Percentiles rank a stretch among this genome's conserved stretches.
Conservation (phyloP, 352 stramenopile genomes). For the Globisporangium megalacanthum region DNA sequence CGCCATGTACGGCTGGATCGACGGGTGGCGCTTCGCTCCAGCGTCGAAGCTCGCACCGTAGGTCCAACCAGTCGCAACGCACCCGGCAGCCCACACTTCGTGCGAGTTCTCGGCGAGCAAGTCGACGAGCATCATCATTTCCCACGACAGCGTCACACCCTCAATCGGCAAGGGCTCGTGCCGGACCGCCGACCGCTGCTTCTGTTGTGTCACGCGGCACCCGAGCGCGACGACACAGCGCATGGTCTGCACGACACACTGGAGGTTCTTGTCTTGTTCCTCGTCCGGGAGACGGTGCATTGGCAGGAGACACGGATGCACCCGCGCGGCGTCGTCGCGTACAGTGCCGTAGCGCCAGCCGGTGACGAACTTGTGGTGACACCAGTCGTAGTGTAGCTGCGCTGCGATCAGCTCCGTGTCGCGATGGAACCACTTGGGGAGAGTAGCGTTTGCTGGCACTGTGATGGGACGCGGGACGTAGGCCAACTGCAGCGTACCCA, state of each 20-base stretch:
- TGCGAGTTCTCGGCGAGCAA: conserved; percentile 65
- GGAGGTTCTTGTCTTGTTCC: conserved; percentile 34
- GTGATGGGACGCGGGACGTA: conserved; percentile 43
- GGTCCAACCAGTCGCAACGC: conserved; percentile 36
- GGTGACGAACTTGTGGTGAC: conserved; percentile 34
- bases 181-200: conserved; percentile 3
- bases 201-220: conserved; percentile 25
- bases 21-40: conserved; percentile 39
- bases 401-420: conserved; percentile 30
- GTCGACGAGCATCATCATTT: conserved; percentile 63
- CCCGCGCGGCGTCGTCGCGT: conserved; percentile 31
- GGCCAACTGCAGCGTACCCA: neutral
- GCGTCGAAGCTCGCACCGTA: conserved; percentile 34
- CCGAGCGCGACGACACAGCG: conserved; percentile 56
- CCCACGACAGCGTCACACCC: conserved; percentile 42
- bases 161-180: conserved; percentile 24
- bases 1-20: conserved; percentile 51
- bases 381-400: conserved; percentile 72
- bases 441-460: conserved; percentile 11
- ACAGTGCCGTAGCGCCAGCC: conserved; percentile 35
- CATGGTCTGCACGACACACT: conserved; percentile 47
- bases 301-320: conserved; percentile 49
- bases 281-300: conserved; percentile 37
- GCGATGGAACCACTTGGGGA: conserved; percentile 30
- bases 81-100: conserved; percentile 57